phyloP scores from a whole-genome alignment of 345 rosid species.

The Syzygium aqueum region DNA sequence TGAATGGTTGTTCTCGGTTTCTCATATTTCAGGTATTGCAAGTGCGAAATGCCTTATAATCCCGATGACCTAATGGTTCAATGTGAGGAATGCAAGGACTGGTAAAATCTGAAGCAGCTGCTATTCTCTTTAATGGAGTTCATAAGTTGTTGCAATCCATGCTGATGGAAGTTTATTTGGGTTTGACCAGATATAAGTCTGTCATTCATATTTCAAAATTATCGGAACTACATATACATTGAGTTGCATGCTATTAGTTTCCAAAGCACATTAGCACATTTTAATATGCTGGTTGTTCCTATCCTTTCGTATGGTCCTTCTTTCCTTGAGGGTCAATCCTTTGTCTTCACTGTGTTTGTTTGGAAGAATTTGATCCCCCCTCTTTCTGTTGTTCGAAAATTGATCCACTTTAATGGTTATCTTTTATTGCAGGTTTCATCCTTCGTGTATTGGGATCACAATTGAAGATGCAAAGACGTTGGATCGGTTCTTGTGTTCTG shows the following conservation, averaged over 20 bases:
- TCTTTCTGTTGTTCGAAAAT: background rate
- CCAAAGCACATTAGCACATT: background rate
- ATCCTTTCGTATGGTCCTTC: background rate
- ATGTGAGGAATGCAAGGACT: conserved; percentile 85
- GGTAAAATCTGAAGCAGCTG: conserved; percentile 30
- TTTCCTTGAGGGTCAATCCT: background rate
- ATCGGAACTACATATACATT: background rate
- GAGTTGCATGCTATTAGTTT: background rate
- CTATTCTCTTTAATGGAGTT: background rate
- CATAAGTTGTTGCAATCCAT: background rate
- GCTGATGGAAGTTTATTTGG: background rate
- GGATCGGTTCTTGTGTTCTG: conserved; percentile 64
- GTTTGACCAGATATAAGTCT: background rate
- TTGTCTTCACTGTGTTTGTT: background rate
- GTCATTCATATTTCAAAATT: background rate
- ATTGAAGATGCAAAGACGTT: conserved; percentile 70
- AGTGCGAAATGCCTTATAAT: conserved; percentile 91
- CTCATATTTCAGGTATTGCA: conserved; percentile 46
- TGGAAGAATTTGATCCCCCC: background rate
- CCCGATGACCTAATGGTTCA: conserved; percentile 92
- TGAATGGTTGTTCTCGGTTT: background rate
- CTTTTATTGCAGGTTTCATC: conserved; percentile 56
- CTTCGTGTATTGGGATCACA: conserved; percentile 77
- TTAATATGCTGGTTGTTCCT: background rate
- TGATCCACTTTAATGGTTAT: background rate